phyloP scores from a whole-genome alignment of 805 yeast species.

The Diddensiella caesifluorescens region DNA sequence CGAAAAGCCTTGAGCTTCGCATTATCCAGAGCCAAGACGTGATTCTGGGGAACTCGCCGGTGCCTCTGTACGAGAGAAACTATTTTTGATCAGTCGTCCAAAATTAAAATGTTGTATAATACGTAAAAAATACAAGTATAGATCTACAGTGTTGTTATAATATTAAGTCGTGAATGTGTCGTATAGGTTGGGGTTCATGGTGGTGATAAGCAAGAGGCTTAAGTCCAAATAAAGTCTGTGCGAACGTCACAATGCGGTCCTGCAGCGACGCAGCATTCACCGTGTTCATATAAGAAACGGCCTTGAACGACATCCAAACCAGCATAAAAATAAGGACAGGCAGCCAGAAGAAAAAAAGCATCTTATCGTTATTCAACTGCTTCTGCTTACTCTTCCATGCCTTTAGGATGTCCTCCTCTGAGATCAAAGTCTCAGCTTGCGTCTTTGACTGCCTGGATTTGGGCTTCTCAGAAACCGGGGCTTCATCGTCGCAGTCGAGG shows the following conservation, averaged over 20 bases:
- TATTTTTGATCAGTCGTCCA: too few relatives aligned
- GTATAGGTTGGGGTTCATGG: too few relatives aligned
- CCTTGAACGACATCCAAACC: constrained; percentile 30
- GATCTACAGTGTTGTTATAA: too few relatives aligned
- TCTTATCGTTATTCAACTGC: constrained; percentile 62
- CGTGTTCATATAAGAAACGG: constrained; percentile 16
- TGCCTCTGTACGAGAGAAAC: neutral
- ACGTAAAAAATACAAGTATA: too few relatives aligned
- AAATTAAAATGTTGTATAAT: too few relatives aligned
- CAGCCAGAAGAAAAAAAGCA: constrained; percentile 87
- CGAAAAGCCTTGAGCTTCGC: constrained; percentile 71
- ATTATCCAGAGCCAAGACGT: constrained; percentile 53
- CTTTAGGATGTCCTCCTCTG: constrained; percentile 19
- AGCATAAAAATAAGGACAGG: constrained; percentile 53
- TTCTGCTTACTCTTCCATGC: constrained; percentile 39
- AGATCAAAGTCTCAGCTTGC: neutral
- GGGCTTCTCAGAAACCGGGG: constrained; percentile 4
- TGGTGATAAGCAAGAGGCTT: too few relatives aligned
- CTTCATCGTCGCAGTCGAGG: constrained; percentile 11
- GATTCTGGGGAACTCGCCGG: constrained; percentile 5
- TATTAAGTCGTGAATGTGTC: too few relatives aligned
- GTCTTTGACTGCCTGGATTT: constrained; percentile 1
- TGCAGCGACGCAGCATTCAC: constrained; percentile 10
- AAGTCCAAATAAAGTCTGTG: constrained; percentile 9
- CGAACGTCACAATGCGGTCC: constrained; percentile 9